Evolutionary conservation across 2,329 filamentous ascomycete genomes (phyloP), one percentile per base, ranked within the genome.

Genomic region (Elsinoe australis): DNA sequence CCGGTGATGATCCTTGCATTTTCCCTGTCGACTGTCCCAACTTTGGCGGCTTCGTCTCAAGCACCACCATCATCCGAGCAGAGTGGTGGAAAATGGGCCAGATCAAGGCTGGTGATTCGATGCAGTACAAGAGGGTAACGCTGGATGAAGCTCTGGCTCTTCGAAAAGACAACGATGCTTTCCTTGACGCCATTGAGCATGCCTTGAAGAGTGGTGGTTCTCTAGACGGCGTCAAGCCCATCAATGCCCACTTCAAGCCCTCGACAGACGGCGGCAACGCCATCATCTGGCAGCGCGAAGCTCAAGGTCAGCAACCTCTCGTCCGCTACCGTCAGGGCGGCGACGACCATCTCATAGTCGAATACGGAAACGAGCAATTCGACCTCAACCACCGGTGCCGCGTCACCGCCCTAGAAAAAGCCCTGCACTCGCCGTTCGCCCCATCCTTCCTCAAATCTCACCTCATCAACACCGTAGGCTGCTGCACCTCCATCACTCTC

Each of bases 51-150:
- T 80, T 82, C 51, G 67, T 79, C 0, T 76, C 71, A 24, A 72
- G 68, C 9, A 71, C 72, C 2, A 81, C 77, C 0, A 67, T 79
- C 9, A 68, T 78, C 22, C 72, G 71, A 50, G 76, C 71, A 1
- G 77, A 80, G 44, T 69, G 73, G 56, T 81, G 77, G 77, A 78
- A 79, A 55, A 56, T 82, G 8, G 79, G 79, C 0, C 78, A 82
- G 57, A 61, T 82, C 21, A 77, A 76, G 52, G 71, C 79, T 2
- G 78, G 78, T 3, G 73, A 79, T 55, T 73, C 66, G 2, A 53
- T 81, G 33, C 67, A 67, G 33, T 77, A 75, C 52, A 64, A 65
- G 34, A 65, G 69, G 1, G 70, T 76, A 1, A 71, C 74, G 3
- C 61, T 78, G n/a, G 64, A 72, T 15, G 69, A 73, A 53, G 75